Conservation (phyloP, 805 yeast species). For the Blastobotrys attinorum region DNA sequence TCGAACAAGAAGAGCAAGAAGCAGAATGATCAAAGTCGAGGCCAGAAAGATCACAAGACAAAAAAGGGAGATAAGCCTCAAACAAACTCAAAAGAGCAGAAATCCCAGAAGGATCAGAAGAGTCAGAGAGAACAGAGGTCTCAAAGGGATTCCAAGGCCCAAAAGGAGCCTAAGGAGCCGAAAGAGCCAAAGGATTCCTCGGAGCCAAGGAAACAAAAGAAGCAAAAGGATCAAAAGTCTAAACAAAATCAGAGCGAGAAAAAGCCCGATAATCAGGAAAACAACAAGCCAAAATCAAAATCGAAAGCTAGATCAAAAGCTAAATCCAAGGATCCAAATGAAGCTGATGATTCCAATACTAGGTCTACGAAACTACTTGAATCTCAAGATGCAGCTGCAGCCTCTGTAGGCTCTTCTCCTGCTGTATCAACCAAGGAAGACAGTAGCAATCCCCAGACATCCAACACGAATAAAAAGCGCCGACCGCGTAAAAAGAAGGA, state of each 20-base stretch:
- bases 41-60: slow-evolving; percentile 12
- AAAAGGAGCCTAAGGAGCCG: slow-evolving; percentile 7
- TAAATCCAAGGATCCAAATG: too few relatives aligned
- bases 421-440: too few relatives aligned
- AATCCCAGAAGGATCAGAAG: too few relatives aligned
- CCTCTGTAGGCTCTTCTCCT: too few relatives aligned
- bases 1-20: slow-evolving; percentile 4
- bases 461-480: too few relatives aligned
- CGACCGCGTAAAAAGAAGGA: too few relatives aligned
- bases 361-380: too few relatives aligned
- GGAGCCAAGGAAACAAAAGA: slow-evolving; percentile 2
- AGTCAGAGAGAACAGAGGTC: slow-evolving; percentile 8
- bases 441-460: too few relatives aligned
- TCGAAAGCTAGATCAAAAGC: background rate
- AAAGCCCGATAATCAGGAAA: background rate
- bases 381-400: too few relatives aligned
- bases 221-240: background rate
- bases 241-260: background rate
- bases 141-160: slow-evolving; percentile 3
- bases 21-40: slow-evolving; percentile 20
- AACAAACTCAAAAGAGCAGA: too few relatives aligned
- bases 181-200: slow-evolving; percentile 1
- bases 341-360: too few relatives aligned
- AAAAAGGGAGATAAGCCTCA: too few relatives aligned
- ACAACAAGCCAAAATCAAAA: background rate